These are phyloP conservation scores for Gossypium rotundifolium DNA, from an alignment of 345 rosid genomes.

Conservation along the genomic window DNA sequence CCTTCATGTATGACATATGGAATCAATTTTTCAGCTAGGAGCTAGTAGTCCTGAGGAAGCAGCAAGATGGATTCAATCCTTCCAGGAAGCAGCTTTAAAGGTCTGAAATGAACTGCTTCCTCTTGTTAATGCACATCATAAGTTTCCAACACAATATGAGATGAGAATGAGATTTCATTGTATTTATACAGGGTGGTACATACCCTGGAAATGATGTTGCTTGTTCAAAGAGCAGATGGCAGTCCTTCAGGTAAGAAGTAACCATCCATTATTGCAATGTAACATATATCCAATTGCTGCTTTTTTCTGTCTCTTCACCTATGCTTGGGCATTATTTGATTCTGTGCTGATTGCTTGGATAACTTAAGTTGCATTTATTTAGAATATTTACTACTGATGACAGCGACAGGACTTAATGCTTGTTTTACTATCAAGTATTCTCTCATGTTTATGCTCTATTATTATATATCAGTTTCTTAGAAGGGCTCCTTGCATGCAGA, in stretches of 20 bases:
- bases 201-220: constrained; percentile 32
- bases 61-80: constrained; percentile 84
- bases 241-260: constrained; percentile 49
- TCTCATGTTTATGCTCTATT: background rate
- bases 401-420: background rate
- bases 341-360: background rate
- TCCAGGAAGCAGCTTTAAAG: constrained; percentile 79
- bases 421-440: constrained; percentile 8
- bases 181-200: constrained; percentile 48
- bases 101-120: constrained; percentile 25
- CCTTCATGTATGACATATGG: constrained; percentile 22
- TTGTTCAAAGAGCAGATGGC: constrained; percentile 65
- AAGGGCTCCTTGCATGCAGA: constrained; percentile 32
- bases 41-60: constrained; percentile 95
- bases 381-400: background rate
- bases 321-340: background rate
- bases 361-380: background rate
- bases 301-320: background rate
- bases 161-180: constrained; percentile 13
- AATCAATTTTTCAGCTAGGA: constrained; percentile 57
- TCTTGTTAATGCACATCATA: background rate
- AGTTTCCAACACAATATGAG: background rate
- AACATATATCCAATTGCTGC: background rate
- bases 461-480: constrained; percentile 15
- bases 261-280: background rate